Evolutionary conservation across 2,329 filamentous ascomycete species (phyloP).

Genomic region (Microthyrium microscopicum): DNA sequence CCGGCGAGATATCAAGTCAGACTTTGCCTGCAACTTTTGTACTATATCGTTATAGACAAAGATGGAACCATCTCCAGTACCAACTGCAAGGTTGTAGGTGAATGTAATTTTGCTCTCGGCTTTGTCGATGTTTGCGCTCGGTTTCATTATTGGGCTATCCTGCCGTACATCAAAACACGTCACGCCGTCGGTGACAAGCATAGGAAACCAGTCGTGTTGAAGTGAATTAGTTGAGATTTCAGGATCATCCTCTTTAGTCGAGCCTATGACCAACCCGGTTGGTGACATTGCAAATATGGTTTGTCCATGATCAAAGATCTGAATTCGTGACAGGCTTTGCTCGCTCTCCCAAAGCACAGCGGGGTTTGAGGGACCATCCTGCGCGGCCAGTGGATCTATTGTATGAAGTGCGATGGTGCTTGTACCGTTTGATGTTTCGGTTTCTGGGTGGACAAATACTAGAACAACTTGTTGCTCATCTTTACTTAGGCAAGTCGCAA

Average conservation of each 20-base stretch:
- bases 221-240: too few species aligned
- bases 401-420: too few species aligned
- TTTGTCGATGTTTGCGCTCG: slow-evolving; percentile 14
- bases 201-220: too few species aligned
- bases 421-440: too few species aligned
- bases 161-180: slow-evolving; percentile 44
- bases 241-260: too few species aligned
- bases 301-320: slow-evolving; percentile 36
- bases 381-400: too few species aligned
- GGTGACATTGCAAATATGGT: slow-evolving; percentile 40
- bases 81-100: slow-evolving; percentile 50
- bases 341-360: slow-evolving; percentile 24
- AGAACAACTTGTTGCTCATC: too few species aligned
- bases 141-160: slow-evolving; percentile 15
- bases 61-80: slow-evolving; percentile 60
- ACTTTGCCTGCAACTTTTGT: slow-evolving; percentile 31
- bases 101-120: slow-evolving; percentile 30
- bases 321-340: slow-evolving; percentile 20
- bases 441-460: too few species aligned
- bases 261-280: slow-evolving; percentile 43
- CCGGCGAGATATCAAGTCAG: slow-evolving; percentile 35
- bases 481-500: too few species aligned
- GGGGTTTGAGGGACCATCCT: too few species aligned
- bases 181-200: slow-evolving; percentile 47
- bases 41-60: slow-evolving; percentile 68